Conservation (phyloP, 2,329 filamentous ascomycete species). For the Fusarium sp. region DNA sequence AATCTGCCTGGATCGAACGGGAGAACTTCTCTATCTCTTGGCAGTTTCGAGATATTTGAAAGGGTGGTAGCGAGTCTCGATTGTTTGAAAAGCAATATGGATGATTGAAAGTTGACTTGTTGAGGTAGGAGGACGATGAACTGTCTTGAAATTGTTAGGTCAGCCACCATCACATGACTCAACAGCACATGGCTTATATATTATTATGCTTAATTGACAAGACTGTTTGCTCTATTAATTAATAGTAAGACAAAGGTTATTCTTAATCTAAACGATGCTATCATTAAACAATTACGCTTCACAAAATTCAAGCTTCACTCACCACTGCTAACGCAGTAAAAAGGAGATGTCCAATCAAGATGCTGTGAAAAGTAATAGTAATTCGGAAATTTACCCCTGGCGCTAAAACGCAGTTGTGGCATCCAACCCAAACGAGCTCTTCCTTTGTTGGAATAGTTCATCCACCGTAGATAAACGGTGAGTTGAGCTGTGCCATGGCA, state of each 20-base stretch:
- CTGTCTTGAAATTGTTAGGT: background rate
- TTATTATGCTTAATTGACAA: slow-evolving; percentile 9
- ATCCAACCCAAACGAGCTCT: slow-evolving; percentile 19
- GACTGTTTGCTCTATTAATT: background rate
- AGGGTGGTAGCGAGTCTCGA: background rate
- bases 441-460: slow-evolving; percentile 25
- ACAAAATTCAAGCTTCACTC: background rate
- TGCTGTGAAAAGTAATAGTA: background rate
- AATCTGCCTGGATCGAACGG: background rate
- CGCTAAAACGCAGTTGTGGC: slow-evolving; percentile 33
- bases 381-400: slow-evolving; percentile 22
- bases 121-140: background rate
- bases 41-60: background rate
- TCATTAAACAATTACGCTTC: background rate
- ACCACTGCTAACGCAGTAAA: background rate
- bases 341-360: slow-evolving; percentile 3
- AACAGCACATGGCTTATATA: background rate
- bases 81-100: background rate
- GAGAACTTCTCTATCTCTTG: background rate
- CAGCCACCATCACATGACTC: slow-evolving; percentile 10
- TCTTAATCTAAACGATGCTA: background rate
- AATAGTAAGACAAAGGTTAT: background rate
- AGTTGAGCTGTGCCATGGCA: background rate
- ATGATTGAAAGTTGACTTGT: background rate
- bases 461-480: slow-evolving; percentile 9